phyloP scores from a whole-genome alignment of 78 protist genomes.

The Mastigamoeba balamuthi region DNA sequence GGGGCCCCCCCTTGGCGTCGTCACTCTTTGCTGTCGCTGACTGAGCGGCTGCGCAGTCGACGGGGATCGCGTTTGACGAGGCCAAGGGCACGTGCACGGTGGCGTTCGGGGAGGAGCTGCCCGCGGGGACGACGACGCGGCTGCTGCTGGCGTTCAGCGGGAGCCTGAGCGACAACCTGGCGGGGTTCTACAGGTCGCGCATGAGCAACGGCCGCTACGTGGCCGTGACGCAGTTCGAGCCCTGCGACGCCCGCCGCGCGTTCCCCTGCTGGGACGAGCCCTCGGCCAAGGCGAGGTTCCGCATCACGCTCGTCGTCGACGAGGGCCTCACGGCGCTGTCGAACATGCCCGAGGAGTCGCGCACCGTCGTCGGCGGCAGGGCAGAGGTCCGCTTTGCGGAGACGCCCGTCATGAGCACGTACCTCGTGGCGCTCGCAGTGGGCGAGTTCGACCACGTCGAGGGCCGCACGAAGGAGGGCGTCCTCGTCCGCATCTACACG shows the following conservation, averaged over 20 bases:
- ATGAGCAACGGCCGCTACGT: neutral
- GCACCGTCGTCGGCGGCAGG: neutral
- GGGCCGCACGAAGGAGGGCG: conserved; percentile 25
- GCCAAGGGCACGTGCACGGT: conserved; percentile 6
- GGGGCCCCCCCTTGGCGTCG: too few relatives aligned
- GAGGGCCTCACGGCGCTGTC: conserved; percentile 6
- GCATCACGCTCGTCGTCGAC: neutral
- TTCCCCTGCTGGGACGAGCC: conserved; percentile 78
- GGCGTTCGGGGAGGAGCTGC: neutral
- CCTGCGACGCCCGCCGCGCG: conserved; percentile 77
- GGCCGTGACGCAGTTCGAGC: conserved; percentile 80
- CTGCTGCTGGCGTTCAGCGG: conserved; percentile 1
- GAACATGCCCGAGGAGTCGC: conserved; percentile 16
- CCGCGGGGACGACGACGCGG: neutral
- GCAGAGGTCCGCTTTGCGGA: conserved; percentile 4
- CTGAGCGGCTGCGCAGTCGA: too few relatives aligned
- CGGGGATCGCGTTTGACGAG: neutral
- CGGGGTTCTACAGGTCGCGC: conserved; percentile 35
- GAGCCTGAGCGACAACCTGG: conserved; percentile 22
- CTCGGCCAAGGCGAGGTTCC: conserved; percentile 51
- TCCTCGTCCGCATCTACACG: conserved; percentile 63
- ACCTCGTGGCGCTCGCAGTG: conserved; percentile 71
- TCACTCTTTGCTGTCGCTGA: too few relatives aligned
- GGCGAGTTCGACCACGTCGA: conserved; percentile 76
- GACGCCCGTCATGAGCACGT: conserved; percentile 73